Evolutionary conservation across 305 asterid genomes (phyloP).

Genomic region (Fraxinus sp.): DNA sequence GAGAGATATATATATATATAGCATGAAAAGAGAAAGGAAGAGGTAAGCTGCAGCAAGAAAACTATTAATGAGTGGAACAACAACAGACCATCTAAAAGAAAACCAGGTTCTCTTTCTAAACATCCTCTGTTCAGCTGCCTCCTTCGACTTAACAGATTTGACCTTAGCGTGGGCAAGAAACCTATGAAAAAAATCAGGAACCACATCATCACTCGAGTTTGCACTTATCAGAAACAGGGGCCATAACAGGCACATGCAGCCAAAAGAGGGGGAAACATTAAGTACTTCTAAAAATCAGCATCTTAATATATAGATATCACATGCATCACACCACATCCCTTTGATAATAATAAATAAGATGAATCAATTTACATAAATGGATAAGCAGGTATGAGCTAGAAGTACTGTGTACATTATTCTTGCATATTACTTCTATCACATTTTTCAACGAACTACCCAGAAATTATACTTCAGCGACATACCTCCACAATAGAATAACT

Average conservation of each 20-base stretch:
- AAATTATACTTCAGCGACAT: conserved; percentile 26
- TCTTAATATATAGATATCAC: conserved; percentile 22
- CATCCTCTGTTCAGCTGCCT: conserved; percentile 85
- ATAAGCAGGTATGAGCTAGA: conserved; percentile 18
- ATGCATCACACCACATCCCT: not conserved
- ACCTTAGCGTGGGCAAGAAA: conserved; percentile 97
- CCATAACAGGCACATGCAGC: conserved; percentile 20
- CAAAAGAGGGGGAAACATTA: conserved; percentile 4
- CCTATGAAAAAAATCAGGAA: conserved; percentile 52
- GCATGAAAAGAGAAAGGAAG: conserved; percentile 18
- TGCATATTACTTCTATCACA: conserved; percentile 13
- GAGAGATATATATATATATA: not conserved
- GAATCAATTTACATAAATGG: conserved; percentile 12
- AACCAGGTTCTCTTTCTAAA: conserved; percentile 81
- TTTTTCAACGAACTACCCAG: conserved; percentile 5
- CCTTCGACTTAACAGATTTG: conserved; percentile 93
- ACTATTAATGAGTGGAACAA: conserved; percentile 17
- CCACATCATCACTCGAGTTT: conserved; percentile 18
- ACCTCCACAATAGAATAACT: conserved; percentile 96
- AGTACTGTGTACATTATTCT: conserved; percentile 10
- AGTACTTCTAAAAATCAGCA: conserved; percentile 26
- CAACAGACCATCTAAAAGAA: conserved; percentile 75
- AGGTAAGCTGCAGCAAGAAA: conserved; percentile 15
- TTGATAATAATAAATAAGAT: not conserved
- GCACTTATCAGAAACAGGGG: not conserved